A percentile compares a stretch with the other conserved stretches of the same genome.
Evolutionary conservation across 1,284 basidiomycete genomes (phyloP).

Genomic region (Stereum hirsutum): DNA sequence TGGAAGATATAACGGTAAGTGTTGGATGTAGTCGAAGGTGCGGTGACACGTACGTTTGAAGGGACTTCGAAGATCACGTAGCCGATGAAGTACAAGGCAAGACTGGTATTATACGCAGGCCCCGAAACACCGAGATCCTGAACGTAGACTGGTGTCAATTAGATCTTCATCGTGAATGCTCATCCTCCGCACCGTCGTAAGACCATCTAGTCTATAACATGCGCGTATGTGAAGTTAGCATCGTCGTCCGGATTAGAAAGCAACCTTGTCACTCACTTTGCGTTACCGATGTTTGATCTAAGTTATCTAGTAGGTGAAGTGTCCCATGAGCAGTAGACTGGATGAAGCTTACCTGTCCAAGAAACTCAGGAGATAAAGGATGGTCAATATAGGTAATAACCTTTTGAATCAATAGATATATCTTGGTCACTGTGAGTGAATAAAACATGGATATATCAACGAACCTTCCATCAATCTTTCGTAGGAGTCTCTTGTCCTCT

Average conservation of each 20-base stretch:
- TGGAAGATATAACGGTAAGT: background rate
- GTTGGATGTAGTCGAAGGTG: conserved; percentile 13
- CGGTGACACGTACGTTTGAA: conserved; percentile 35
- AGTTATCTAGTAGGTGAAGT: background rate
- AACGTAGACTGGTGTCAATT: too few species aligned
- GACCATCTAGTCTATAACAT: conserved; percentile 13
- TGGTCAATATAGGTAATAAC: conserved; percentile 44
- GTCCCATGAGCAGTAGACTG: background rate
- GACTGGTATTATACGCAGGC: conserved; percentile 47
- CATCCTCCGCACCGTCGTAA: conserved; percentile 13
- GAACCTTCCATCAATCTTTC: conserved; percentile 15
- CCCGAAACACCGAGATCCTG: conserved; percentile 38
- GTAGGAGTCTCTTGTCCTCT: conserved; percentile 11
- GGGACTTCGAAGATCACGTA: conserved; percentile 69
- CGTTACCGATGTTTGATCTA: conserved; percentile 62
- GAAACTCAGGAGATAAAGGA: conserved; percentile 62
- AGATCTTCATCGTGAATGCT: too few species aligned
- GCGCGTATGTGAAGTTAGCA: background rate
- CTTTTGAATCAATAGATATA: conserved; percentile 14
- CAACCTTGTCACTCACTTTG: conserved; percentile 31
- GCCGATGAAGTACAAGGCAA: conserved; percentile 59
- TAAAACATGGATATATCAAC: background rate
- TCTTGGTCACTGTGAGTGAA: background rate
- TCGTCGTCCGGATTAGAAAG: background rate
- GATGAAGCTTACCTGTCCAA: conserved; percentile 39